Evolutionary conservation across 2,329 filamentous ascomycete genomes (phyloP).

Genomic region (Beauveria rudraprayagi): DNA sequence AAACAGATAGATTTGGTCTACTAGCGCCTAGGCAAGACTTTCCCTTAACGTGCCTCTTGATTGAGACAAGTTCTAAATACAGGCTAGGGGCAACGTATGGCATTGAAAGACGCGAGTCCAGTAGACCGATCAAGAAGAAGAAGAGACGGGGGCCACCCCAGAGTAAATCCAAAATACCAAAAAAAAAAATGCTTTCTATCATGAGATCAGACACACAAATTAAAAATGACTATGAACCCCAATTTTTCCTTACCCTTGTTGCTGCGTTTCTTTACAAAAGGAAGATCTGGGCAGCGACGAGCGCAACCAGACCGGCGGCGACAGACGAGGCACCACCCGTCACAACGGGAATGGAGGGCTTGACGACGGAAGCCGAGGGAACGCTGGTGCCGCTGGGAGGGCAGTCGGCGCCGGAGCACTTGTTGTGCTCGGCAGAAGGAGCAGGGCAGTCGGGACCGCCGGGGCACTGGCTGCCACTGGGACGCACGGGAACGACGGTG

Average conservation of each 20-base stretch:
- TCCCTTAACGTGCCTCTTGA: too few relatives aligned
- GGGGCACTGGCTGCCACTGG: slow-evolving; percentile 3
- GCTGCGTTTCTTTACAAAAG: not conserved
- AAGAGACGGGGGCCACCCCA: not conserved
- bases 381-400: not conserved
- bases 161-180: slow-evolving; percentile 3
- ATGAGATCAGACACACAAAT: slow-evolving; percentile 5
- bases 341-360: not conserved
- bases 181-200: slow-evolving; percentile 5
- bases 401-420: slow-evolving; percentile 6
- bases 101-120: not conserved
- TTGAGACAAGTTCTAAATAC: not conserved
- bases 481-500: not conserved
- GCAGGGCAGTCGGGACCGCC: slow-evolving; percentile 7
- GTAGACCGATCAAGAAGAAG: slow-evolving; percentile 1
- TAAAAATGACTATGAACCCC: not conserved
- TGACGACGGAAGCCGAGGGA: not conserved
- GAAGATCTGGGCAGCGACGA: slow-evolving; percentile 7
- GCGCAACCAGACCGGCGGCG: slow-evolving; percentile 1
- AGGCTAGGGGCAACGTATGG: not conserved
- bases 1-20: not conserved
- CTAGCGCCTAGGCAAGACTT: not conserved
- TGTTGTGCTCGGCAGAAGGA: not conserved
- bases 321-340: slow-evolving; percentile 5
- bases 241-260: not conserved